These are phyloP conservation scores for Huntiella omanensis DNA, from an alignment of 2,329 filamentous ascomycete genomes.

Conservation along the genomic window DNA sequence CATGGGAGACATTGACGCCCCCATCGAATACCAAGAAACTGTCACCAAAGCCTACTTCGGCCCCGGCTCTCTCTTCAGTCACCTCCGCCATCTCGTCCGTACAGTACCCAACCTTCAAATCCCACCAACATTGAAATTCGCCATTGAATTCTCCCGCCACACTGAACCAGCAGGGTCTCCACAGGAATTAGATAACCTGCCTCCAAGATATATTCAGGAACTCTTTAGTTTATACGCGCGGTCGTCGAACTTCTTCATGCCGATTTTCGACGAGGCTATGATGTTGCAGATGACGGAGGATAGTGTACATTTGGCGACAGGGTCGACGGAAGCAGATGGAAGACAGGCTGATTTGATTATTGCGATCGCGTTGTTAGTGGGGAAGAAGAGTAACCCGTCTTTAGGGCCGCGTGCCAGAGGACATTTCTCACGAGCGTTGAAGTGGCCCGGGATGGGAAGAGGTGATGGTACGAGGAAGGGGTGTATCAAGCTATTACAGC, in stretches of 20 bases:
- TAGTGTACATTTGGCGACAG: no score
- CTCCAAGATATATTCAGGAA: not conserved
- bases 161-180: not conserved
- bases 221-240: conserved; percentile 1
- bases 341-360: conserved; percentile 8
- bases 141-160: not conserved
- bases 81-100: conserved; percentile 1
- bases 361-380: conserved; percentile 9
- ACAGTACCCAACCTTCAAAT: not conserved
- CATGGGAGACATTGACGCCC: not conserved
- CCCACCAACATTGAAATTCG: not conserved
- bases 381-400: conserved; percentile 4
- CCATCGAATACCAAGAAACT: not conserved
- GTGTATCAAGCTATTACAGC: conserved; percentile 11
- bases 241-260: conserved; percentile 4
- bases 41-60: conserved; percentile 2
- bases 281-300: not conserved
- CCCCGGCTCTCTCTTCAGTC: not conserved
- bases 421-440: not conserved
- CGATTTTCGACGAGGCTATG: not conserved
- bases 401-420: not conserved
- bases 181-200: not conserved
- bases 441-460: not conserved
- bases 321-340: not conserved
- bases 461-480: conserved; percentile 1